Conservation (phyloP, 1,284 basidiomycete genomes). For the Austroboletus niveus region DNA sequence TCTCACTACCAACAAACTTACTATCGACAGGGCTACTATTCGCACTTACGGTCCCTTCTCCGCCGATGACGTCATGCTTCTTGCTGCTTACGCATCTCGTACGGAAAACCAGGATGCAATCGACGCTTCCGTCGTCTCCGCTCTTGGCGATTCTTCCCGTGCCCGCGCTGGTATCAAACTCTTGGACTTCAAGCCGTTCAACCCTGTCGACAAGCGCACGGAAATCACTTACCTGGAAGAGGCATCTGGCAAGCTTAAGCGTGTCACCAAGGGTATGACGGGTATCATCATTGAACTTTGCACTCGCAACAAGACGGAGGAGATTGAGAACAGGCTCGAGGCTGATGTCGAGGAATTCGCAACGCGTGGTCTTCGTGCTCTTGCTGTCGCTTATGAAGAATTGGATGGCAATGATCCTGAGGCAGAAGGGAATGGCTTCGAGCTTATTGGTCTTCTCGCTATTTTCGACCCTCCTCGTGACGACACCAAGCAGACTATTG, state of each 20-base stretch:
- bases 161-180: slow-evolving; percentile 94
- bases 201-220: slow-evolving; percentile 98
- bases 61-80: slow-evolving; percentile 87
- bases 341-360: slow-evolving; percentile 96
- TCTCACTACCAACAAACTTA: slow-evolving; percentile 98
- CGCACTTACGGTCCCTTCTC: slow-evolving; percentile 89
- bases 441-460: slow-evolving; percentile 94
- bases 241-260: slow-evolving; percentile 91
- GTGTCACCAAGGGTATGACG: slow-evolving; percentile 99
- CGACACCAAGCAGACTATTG: slow-evolving; percentile 99
- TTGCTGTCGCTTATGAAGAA: slow-evolving; percentile 96
- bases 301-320: slow-evolving; percentile 94
- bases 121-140: slow-evolving; percentile 83
- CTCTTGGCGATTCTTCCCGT: slow-evolving; percentile 68
- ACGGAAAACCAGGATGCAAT: slow-evolving; percentile 99
- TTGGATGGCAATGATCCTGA: slow-evolving; percentile 80
- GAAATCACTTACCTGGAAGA: slow-evolving; percentile 98
- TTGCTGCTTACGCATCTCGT: slow-evolving; percentile 94
- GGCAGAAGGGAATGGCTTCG: slow-evolving; percentile 91
- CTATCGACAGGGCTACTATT: slow-evolving; percentile 92
- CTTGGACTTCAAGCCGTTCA: slow-evolving; percentile 99
- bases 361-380: slow-evolving; percentile 93
- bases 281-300: slow-evolving; percentile 95
- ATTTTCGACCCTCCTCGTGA: slow-evolving; percentile 98
- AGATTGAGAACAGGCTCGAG: slow-evolving; percentile 89